phyloP scores from a whole-genome alignment of 441 rosid species.

The Theobroma grandiflorum region DNA sequence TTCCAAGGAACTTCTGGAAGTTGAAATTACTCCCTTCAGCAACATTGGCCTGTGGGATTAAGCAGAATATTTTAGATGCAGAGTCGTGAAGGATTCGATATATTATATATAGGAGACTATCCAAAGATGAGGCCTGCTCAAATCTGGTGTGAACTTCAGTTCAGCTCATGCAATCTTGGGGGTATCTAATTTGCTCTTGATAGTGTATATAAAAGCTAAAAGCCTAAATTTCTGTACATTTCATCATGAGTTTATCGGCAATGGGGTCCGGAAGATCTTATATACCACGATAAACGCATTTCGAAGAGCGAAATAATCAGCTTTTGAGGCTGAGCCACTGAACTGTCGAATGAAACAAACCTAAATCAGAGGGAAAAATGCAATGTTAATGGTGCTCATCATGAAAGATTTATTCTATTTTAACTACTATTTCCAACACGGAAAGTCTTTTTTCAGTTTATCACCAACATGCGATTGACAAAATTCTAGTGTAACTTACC shows the following conservation, averaged over 20 bases:
- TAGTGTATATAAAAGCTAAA: neutral
- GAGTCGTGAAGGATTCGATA: neutral
- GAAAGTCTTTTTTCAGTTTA: neutral
- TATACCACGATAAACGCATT: slow-evolving; percentile 41
- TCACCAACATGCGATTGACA: neutral
- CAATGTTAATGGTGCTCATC: neutral
- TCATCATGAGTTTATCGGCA: neutral
- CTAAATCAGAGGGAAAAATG: slow-evolving; percentile 20
- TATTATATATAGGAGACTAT: neutral
- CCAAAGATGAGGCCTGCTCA: neutral
- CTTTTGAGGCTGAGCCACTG: slow-evolving; percentile 33
- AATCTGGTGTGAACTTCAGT: neutral
- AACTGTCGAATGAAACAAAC: slow-evolving; percentile 44
- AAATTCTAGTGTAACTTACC: slow-evolving; percentile 31
- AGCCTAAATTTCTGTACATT: neutral
- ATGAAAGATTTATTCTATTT: neutral
- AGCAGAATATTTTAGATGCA: neutral
- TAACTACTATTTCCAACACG: neutral
- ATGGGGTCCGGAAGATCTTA: neutral
- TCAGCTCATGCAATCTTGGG: neutral
- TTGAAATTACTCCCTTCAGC: slow-evolving; percentile 34
- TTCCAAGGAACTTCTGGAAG: slow-evolving; percentile 36
- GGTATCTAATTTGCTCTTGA: too few relatives aligned
- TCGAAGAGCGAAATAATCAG: slow-evolving; percentile 39
- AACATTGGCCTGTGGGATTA: slow-evolving; percentile 30